These are phyloP conservation scores for Pleurotus pulmonarius DNA, from an alignment of 768 basidiomycete genomes.

Conservation along the genomic window DNA sequence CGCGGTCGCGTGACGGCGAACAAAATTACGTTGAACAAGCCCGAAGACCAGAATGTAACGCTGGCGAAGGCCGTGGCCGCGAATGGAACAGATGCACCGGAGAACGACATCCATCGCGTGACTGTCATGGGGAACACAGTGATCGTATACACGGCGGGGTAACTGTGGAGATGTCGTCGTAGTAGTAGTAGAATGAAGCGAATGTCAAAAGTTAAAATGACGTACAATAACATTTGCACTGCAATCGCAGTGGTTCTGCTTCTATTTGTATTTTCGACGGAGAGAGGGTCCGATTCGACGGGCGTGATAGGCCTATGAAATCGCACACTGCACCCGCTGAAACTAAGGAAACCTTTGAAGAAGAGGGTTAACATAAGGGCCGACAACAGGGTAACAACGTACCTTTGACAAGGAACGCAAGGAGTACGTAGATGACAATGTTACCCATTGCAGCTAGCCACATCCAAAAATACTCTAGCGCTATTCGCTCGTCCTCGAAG, in stretches of 20 bases:
- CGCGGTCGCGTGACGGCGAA: conserved; percentile 5
- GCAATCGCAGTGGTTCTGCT: conserved; percentile 19
- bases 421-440: conserved; percentile 32
- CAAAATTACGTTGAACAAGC: conserved; percentile 6
- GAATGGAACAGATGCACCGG: conserved; percentile 26
- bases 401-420: conserved; percentile 31
- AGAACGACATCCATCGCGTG: conserved; percentile 13
- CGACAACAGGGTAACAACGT: neutral
- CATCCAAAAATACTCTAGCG: conserved; percentile 39
- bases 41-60: conserved; percentile 6
- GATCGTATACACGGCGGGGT: conserved; percentile 23
- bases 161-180: conserved; percentile 15
- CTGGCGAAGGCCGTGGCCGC: conserved; percentile 23
- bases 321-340: conserved; percentile 24
- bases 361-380: neutral
- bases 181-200: neutral
- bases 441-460: conserved; percentile 36
- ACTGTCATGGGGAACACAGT: conserved; percentile 9
- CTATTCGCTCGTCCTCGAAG: conserved; percentile 30
- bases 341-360: conserved; percentile 17
- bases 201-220: neutral
- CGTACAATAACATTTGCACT: conserved; percentile 37
- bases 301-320: conserved; percentile 1
- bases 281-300: neutral
- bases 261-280: neutral